phyloP scores from a whole-genome alignment of 257 asterid genomes.

The Echites panduratus region DNA sequence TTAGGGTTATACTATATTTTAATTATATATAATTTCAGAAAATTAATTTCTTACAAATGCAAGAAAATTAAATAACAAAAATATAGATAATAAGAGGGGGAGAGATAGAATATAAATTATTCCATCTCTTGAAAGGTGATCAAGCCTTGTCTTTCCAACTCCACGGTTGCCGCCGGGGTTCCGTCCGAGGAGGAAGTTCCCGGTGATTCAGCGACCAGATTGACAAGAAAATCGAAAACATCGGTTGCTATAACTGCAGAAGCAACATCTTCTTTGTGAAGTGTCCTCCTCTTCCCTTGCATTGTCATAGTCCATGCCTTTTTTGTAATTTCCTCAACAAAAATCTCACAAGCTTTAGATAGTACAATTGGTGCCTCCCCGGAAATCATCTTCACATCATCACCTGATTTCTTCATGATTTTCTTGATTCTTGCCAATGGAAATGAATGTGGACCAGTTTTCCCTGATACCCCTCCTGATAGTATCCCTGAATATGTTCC shows the following conservation, averaged over 20 bases:
- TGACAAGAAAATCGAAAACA: conserved; percentile 63
- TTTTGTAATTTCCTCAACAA: conserved; percentile 56
- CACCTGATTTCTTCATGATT: conserved; percentile 63
- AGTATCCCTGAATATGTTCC: conserved; percentile 66
- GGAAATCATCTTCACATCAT: conserved; percentile 74
- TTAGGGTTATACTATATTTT: too few species aligned
- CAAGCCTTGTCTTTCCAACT: conserved; percentile 11
- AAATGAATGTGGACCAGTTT: conserved; percentile 57
- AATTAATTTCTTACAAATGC: too few species aligned
- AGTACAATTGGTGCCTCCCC: conserved; percentile 79
- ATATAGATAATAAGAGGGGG: not conserved
- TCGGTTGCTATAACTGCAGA: conserved; percentile 68
- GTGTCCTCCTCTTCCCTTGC: conserved; percentile 57
- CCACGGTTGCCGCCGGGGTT: conserved; percentile 1
- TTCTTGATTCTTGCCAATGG: conserved; percentile 50
- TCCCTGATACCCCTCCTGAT: conserved; percentile 39
- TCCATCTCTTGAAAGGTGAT: not conserved
- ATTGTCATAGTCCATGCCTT: conserved; percentile 60
- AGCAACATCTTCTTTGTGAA: conserved; percentile 67
- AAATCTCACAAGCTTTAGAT: conserved; percentile 72
- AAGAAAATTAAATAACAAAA: too few species aligned
- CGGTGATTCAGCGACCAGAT: conserved; percentile 31
- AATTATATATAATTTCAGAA: too few species aligned
- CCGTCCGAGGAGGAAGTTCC: not conserved
- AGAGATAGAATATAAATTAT: not conserved